These are phyloP conservation scores for Centrapalus pauciflorus DNA, from an alignment of 129 eudicot genomes.

Conservation along the genomic window DNA sequence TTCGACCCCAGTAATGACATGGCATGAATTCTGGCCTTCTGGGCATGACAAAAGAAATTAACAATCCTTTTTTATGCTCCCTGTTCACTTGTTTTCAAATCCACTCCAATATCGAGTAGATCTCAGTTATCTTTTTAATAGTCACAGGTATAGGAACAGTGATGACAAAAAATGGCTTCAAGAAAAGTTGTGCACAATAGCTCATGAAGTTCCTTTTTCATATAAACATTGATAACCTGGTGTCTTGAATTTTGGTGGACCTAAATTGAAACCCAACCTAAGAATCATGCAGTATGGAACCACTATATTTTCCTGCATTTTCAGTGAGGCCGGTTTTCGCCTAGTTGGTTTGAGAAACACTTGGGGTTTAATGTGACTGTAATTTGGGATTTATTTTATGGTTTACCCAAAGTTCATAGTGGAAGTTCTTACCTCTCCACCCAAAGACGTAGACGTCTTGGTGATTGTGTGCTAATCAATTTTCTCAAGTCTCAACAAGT, in stretches of 20 bases:
- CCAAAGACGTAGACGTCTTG: neutral
- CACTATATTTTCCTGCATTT: too few relatives aligned
- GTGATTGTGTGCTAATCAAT: neutral
- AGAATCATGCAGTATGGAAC: neutral
- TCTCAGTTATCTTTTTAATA: neutral
- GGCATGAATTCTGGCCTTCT: neutral
- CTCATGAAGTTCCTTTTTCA: neutral
- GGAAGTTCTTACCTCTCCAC: neutral
- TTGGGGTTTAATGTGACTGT: neutral
- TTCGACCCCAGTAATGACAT: neutral
- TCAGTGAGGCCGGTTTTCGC: neutral
- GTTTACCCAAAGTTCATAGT: neutral
- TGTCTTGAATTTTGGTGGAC: neutral
- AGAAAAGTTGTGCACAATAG: neutral
- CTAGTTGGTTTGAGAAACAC: neutral
- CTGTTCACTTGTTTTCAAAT: neutral
- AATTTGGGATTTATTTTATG: neutral
- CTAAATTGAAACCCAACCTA: neutral
- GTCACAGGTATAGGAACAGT: neutral
- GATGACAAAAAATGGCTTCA: neutral
- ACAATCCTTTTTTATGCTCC: slow-evolving; percentile 1
- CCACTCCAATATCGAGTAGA: neutral
- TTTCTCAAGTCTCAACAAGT: neutral
- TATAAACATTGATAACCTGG: neutral
- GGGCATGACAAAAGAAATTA: neutral